These are phyloP conservation scores for Sesbania bispinosa DNA, from an alignment of 306 rosid genomes.

Conservation along the genomic window DNA sequence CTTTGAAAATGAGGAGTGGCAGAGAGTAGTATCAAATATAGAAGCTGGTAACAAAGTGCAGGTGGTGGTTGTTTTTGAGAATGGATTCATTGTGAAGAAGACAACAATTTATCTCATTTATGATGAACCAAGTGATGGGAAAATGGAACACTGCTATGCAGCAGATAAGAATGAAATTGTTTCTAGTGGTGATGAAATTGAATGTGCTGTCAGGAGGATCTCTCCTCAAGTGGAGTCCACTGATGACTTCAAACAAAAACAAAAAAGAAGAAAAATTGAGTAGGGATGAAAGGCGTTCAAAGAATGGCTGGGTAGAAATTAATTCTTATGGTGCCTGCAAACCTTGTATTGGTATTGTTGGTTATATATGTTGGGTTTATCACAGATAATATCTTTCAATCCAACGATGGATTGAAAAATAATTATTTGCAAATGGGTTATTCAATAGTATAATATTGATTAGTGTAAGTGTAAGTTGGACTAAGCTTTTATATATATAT, in stretches of 20 bases:
- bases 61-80: neutral
- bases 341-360: neutral
- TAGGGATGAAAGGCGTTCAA: neutral
- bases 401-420: neutral
- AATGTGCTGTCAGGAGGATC: neutral
- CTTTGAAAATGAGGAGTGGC: slow-evolving; percentile 20
- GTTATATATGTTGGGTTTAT: neutral
- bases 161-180: neutral
- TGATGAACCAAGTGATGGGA: neutral
- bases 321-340: neutral
- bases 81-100: neutral
- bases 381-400: neutral
- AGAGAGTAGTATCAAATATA: neutral
- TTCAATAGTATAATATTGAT: no score
- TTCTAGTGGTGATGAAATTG: neutral
- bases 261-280: neutral
- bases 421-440: no score
- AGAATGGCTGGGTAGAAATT: neutral
- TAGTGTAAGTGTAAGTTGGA: no score
- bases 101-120: slow-evolving; percentile 12
- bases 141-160: neutral
- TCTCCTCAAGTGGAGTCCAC: neutral
- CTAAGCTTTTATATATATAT: no score
- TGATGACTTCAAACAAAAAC: neutral
- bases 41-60: slow-evolving; percentile 11